These are phyloP conservation scores for Tanacetum coccineum DNA, from an alignment of 129 eudicot species.

Conservation along the genomic window DNA sequence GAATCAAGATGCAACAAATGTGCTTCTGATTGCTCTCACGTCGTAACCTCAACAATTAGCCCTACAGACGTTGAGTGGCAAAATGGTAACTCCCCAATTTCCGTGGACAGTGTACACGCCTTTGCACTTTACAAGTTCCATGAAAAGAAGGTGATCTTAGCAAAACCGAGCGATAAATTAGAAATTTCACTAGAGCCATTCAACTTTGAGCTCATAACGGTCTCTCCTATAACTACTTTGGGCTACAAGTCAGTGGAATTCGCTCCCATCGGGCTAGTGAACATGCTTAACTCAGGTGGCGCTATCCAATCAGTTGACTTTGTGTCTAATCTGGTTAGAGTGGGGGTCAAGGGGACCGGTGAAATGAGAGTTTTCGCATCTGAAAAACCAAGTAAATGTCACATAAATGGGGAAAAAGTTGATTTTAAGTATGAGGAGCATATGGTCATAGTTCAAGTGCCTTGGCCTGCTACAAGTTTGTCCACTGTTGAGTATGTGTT, in stretches of 20 bases:
- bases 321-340: constrained; percentile 24
- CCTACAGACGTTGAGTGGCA: constrained; percentile 75
- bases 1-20: constrained; percentile 59
- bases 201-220: constrained; percentile 61
- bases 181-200: constrained; percentile 55
- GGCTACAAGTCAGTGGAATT: constrained; percentile 46
- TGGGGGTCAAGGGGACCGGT: constrained; percentile 47
- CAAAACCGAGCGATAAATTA: constrained; percentile 42
- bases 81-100: constrained; percentile 40
- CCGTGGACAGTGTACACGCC: constrained; percentile 33
- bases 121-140: constrained; percentile 58
- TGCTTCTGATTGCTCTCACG: constrained; percentile 49
- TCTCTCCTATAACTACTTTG: constrained; percentile 49
- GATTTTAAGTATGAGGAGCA: constrained; percentile 43
- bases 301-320: constrained; percentile 50
- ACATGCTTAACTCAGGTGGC: constrained; percentile 90
- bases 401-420: constrained; percentile 39
- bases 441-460: constrained; percentile 55
- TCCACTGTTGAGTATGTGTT: constrained; percentile 51
- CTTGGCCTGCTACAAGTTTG: constrained; percentile 46
- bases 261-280: constrained; percentile 95
- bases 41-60: constrained; percentile 40
- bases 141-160: constrained; percentile 50
- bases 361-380: constrained; percentile 55
- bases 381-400: constrained; percentile 42